Evolutionary conservation across 805 yeast genomes (phyloP).

Genomic region (Sugiyamaella valdiviana): DNA sequence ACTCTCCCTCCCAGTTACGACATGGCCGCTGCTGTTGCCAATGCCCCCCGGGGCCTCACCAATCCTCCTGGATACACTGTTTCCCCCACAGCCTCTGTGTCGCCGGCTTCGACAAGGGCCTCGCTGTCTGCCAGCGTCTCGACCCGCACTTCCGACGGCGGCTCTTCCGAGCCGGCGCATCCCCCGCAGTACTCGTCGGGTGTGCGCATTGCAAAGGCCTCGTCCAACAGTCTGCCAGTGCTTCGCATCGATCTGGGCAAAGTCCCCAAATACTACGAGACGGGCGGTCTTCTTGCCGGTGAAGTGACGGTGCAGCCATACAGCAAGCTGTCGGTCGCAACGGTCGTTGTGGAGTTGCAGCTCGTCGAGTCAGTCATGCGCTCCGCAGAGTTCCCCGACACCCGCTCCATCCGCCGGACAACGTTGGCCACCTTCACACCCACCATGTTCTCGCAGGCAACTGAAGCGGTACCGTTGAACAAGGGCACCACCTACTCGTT

Average conservation of each 20-base stretch:
- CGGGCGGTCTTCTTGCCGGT: constrained; percentile 11
- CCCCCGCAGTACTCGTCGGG: constrained; percentile 6
- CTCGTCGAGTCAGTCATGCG: constrained; percentile 9
- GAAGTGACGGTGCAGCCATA: constrained; percentile 3
- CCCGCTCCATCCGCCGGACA: not conserved
- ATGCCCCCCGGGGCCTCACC: not conserved
- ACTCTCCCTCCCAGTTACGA: constrained; percentile 1
- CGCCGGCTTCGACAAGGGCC: not conserved
- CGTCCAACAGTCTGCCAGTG: not conserved
- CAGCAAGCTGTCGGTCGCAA: constrained; percentile 1
- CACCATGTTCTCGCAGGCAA: not conserved
- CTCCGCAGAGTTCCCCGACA: constrained; percentile 7
- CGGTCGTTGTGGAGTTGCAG: constrained; percentile 7
- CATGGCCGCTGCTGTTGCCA: not conserved
- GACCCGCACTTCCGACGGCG: not conserved
- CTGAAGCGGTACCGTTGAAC: constrained; percentile 3
- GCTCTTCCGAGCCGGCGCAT: not conserved
- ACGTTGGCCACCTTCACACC: constrained; percentile 1
- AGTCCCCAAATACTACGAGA: not conserved
- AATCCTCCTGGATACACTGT: not conserved
- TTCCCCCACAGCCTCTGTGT: not conserved
- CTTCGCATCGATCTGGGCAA: constrained; percentile 1
- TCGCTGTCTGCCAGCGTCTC: not conserved
- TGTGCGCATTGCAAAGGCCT: not conserved
- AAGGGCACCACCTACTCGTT: constrained; percentile 8